Base-by-base conservation (phyloP, 768 basidiomycete genomes). In the Leccinum barrowsii region DNA sequence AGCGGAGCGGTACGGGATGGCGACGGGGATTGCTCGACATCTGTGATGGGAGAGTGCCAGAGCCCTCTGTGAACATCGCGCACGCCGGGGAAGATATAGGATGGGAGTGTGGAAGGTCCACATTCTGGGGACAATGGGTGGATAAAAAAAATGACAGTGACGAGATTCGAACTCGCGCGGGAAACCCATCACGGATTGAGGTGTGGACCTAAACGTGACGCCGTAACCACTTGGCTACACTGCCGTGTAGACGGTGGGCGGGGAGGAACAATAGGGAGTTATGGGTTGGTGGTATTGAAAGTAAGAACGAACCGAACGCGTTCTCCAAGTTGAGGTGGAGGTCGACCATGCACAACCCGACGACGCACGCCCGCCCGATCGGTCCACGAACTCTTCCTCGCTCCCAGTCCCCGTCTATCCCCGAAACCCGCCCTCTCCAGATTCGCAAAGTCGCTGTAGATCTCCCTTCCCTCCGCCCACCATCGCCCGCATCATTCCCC, bases 131-230 rank as follows among this genome's bases (percentile, higher is more conserved):
- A 51, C 67, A 58, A 62, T 59, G 58, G 50, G 8, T 2, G 22
- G 24, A 59, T 55, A 65, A 65, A 64, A 4, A 53, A 24, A 32
- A 22, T 80, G 79, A 80, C 78, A 80, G 77, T 80, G 79, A 80
- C 79, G 79, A 80, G 79, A 80, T 81, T 80, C 79, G 79, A 80
- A 80, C 79, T 80, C 79, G 79, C 79, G 79, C 78, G 79, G 79
- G 70, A 78, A 77, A 78, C 79, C 79, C 79, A 80, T 80, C 79
- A 80, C 79, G 79, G 79, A 74, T 74, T 74, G 66, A 68, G 56
- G 52, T 10, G 44, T 42, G 44, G 55, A 72, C 79, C 79, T 80
- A 80, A 80, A 80, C 79, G 80, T 80, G 79, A 80, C 79, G 79
- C 79, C 79, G 77, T 80, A 80, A 80, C 79, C 79, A 80, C 79